These are phyloP conservation scores for Cinnamomum micranthum DNA, from an alignment of 164 flowering plant genomes.

Conservation along the genomic window DNA sequence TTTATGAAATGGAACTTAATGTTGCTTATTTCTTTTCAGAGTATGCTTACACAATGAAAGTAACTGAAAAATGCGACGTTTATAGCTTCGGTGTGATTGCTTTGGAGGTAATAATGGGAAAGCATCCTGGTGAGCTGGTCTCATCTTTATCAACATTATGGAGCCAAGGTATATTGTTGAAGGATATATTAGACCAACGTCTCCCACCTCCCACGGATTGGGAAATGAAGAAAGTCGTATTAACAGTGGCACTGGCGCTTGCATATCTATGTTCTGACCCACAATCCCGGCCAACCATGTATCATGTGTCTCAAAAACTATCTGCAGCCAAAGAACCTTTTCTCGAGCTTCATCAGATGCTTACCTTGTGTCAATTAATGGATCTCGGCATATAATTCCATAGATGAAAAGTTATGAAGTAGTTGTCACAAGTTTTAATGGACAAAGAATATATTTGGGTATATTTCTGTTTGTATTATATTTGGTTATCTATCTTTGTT, in stretches of 20 bases:
- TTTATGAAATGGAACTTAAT: no score
- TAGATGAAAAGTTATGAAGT: no score
- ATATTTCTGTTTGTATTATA: no score
- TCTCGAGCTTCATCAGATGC: no score
- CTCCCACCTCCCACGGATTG: not conserved
- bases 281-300: not conserved
- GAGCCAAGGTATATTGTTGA: not conserved
- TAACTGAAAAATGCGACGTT: not conserved
- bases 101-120: not conserved
- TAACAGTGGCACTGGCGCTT: not conserved
- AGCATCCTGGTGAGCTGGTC: not conserved
- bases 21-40: not conserved
- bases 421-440: no score
- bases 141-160: not conserved
- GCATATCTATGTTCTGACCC: not conserved
- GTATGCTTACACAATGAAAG: not conserved
- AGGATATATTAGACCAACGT: not conserved
- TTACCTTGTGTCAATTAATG: no score
- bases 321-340: not conserved
- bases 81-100: not conserved
- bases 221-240: not conserved
- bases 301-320: not conserved
- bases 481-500: no score
- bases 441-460: no score
- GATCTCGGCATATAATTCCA: no score